Evolutionary conservation across 805 yeast species (phyloP).

Genomic region (Martiniozyma abietophila): DNA sequence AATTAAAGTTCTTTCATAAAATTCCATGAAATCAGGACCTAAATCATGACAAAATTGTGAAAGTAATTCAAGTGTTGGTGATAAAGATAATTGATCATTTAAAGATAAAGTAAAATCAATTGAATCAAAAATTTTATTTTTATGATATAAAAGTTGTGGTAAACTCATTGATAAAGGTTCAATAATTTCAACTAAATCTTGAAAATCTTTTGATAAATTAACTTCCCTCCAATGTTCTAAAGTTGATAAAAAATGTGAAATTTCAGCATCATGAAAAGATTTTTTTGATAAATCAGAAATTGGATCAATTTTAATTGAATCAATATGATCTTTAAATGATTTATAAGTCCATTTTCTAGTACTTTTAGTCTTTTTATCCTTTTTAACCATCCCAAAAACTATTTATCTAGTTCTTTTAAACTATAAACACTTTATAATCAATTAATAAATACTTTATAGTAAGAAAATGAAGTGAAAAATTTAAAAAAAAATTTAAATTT

Average conservation of each 20-base stretch:
- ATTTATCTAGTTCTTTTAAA: too few species aligned
- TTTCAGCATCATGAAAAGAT: slow-evolving; percentile 60
- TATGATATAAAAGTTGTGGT: slow-evolving; percentile 74
- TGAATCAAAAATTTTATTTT: slow-evolving; percentile 41
- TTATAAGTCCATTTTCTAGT: slow-evolving; percentile 51
- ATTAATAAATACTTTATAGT: too few species aligned
- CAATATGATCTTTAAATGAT: slow-evolving; percentile 80
- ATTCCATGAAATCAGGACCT: slow-evolving; percentile 78
- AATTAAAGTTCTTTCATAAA: slow-evolving; percentile 44
- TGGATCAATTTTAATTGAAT: slow-evolving; percentile 73
- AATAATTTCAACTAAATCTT: slow-evolving; percentile 49
- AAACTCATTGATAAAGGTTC: slow-evolving; percentile 54
- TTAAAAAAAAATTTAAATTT: too few species aligned
- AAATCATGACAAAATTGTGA: slow-evolving; percentile 87
- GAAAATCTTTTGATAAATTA: slow-evolving; percentile 65
- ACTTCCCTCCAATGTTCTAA: slow-evolving; percentile 83
- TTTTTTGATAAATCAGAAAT: slow-evolving; percentile 42
- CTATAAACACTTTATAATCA: too few species aligned
- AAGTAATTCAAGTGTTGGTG: slow-evolving; percentile 70
- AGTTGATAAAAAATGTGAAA: slow-evolving; percentile 72
- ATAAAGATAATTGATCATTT: slow-evolving; percentile 63
- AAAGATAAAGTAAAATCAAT: slow-evolving; percentile 34
- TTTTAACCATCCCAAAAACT: slow-evolving; percentile 21
- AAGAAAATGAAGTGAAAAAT: too few species aligned
- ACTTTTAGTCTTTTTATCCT: slow-evolving; percentile 42